phyloP scores from a whole-genome alignment of 352 stramenopile genomes.

The Pythium chondricola region DNA sequence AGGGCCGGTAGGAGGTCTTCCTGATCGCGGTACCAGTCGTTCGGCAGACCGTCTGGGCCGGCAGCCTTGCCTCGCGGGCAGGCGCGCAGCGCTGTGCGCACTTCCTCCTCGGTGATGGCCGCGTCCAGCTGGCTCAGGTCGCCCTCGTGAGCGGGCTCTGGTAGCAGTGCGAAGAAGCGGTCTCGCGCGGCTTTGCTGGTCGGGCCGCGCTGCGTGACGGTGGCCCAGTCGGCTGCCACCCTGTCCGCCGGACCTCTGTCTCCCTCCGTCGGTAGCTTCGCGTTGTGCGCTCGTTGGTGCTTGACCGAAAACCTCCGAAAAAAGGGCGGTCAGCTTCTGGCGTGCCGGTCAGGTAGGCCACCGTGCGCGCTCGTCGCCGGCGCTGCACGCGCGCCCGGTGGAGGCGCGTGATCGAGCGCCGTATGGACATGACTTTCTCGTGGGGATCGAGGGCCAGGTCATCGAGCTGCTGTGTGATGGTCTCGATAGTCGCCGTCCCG shows the following conservation, averaged over 20 bases:
- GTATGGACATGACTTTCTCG: neutral
- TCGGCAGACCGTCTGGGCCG: slow-evolving; percentile 5
- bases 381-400: neutral
- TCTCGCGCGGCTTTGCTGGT: neutral
- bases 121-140: neutral
- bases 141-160: neutral
- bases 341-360: neutral
- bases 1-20: no score
- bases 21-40: slow-evolving; percentile 13
- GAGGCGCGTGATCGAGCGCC: neutral
- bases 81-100: neutral
- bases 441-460: neutral
- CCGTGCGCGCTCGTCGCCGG: neutral
- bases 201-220: slow-evolving; percentile 2
- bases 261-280: neutral
- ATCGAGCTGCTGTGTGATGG: neutral
- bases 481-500: neutral
- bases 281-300: neutral
- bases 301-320: neutral
- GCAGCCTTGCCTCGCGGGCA: slow-evolving; percentile 1
- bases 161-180: neutral
- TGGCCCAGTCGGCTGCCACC: neutral
- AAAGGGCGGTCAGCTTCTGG: neutral
- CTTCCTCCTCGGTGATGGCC: slow-evolving; percentile 8
- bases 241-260: neutral